Evolutionary conservation across 805 yeast genomes (phyloP).

Genomic region (Pichia deserticola): DNA sequence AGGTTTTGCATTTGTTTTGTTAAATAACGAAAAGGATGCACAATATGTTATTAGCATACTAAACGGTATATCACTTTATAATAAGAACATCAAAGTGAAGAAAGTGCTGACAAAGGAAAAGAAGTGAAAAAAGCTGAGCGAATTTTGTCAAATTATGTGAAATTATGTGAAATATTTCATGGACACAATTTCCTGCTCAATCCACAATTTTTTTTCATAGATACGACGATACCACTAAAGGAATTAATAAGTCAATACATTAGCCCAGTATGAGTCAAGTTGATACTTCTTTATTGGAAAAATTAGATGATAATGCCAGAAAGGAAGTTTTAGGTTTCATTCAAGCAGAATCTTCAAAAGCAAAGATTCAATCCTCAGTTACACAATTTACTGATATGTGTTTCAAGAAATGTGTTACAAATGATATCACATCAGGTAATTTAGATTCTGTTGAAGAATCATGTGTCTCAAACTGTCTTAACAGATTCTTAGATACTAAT

Average conservation of each 20-base stretch:
- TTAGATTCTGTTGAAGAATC: slow-evolving; percentile 54
- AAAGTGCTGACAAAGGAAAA: slow-evolving; percentile 27
- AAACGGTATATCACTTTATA: slow-evolving; percentile 54
- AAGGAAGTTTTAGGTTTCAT: slow-evolving; percentile 69
- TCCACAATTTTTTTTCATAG: too few species aligned
- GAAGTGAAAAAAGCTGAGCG: too few species aligned
- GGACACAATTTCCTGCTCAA: too few species aligned
- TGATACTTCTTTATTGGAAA: slow-evolving; percentile 21
- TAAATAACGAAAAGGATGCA: slow-evolving; percentile 50
- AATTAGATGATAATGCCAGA: slow-evolving; percentile 60
- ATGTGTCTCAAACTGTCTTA: slow-evolving; percentile 76
- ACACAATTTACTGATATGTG: slow-evolving; percentile 88
- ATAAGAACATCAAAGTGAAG: slow-evolving; percentile 52
- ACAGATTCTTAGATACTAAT: slow-evolving; percentile 81
- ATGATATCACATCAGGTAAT: slow-evolving; percentile 27
- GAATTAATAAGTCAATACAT: neutral
- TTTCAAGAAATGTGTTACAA: slow-evolving; percentile 72
- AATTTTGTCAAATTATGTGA: too few species aligned
- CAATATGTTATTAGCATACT: slow-evolving; percentile 59
- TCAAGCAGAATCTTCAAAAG: slow-evolving; percentile 77
- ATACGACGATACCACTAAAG: too few species aligned
- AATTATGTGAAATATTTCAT: too few species aligned
- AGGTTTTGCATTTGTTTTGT: slow-evolving; percentile 86
- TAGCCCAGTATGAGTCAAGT: slow-evolving; percentile 5
- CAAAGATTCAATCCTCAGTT: slow-evolving; percentile 79